Conservation (phyloP, 176 grass and related monocot genomes). For the Hyparrhenia diplandra region DNA sequence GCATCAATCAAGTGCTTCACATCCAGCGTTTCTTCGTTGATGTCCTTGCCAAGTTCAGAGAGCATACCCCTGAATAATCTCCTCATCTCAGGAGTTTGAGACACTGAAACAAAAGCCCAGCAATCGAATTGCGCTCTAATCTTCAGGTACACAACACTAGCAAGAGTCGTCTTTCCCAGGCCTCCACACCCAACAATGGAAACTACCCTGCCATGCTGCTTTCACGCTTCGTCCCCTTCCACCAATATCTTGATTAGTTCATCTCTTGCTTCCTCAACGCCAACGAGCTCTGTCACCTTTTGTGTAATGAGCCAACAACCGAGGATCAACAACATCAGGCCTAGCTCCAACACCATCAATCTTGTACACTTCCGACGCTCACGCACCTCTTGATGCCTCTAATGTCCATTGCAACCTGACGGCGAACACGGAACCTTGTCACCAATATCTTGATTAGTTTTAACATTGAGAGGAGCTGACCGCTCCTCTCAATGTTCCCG, state of each 20-base stretch:
- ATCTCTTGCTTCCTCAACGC: neutral
- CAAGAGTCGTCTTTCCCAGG: constrained; percentile 16
- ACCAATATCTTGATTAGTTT: too few species aligned
- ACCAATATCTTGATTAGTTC: neutral
- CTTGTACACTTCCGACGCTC: neutral
- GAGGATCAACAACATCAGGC: neutral
- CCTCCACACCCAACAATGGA: constrained; percentile 13
- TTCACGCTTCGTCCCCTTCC: too few species aligned
- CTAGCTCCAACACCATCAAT: too few species aligned
- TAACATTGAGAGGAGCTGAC: too few species aligned
- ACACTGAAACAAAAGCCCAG: neutral
- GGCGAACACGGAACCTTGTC: neutral
- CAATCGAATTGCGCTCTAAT: neutral
- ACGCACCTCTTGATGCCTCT: neutral
- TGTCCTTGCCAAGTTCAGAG: neutral
- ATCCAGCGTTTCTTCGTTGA: too few species aligned
- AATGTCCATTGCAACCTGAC: neutral
- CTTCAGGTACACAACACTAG: neutral
- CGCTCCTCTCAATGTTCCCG: too few species aligned
- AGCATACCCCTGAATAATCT: neutral
- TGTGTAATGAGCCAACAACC: neutral
- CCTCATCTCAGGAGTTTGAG: neutral
- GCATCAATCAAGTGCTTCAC: too few species aligned
- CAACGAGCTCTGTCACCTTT: neutral
- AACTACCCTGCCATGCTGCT: neutral